Base-by-base conservation (phyloP, 2,329 filamentous ascomycete genomes). In the Cercospora beticola region DNA sequence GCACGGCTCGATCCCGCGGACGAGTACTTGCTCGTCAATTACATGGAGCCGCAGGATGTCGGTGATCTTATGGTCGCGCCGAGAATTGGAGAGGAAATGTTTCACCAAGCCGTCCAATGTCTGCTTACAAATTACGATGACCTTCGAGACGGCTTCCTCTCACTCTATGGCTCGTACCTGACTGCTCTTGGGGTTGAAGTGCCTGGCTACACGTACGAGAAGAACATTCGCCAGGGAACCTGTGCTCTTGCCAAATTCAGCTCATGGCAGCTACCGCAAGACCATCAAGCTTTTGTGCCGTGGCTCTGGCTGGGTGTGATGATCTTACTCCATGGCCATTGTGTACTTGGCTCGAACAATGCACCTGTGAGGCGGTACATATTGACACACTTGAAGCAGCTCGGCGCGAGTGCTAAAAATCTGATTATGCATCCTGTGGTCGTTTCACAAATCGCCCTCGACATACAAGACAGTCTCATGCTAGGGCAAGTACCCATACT, bases 301-400 rank as follows among this genome's bases (percentile, higher is more conserved):
- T 68, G 66, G 66, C 43, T 64, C 18, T 68, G 61, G 54, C 54
- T 64, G 10, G 66, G 66, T 16, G 56, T 59, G 4, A 59, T 12
- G 9, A 58, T 68, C 36, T 28, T 57, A 4, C 30, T 65, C 5
- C 61, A 68, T 18, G 62, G 21, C 4, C 66, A 65, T 36, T 65
- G 56, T 36, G 14, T 65, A 23, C 61, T 68, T 3, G 66, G 66
- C 18, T 58, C 40, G 9, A 62, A 68, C 31, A 49, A 33, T 6
- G 28, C 66, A 14, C 56, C 54, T 9, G 58, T 65, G 36, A 40
- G 66, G 14, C 40, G 43, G 16, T 64, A 62, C 43, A 60, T 62
- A 2, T 30, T 68, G 18, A 40, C 46, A 4, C 66, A 64, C 9
- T 4, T 68, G 9, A 16, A 5, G n/a, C 33, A 64, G 14, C 33